Percentiles rank a stretch among this genome's conserved stretches.
Evolutionary conservation across 129 eudicot genomes (phyloP).

Genomic region (Daucus carota): DH1_v3.0 NC_030384.2:33065001-33065500

Average conservation of each 20-base stretch:
- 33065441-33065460: slow-evolving; percentile 91
- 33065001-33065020: background rate
- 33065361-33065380: slow-evolving; percentile 13
- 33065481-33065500: background rate
- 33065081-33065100: background rate
- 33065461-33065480: background rate
- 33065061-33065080: background rate
- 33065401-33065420: slow-evolving; percentile 93
- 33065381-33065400: slow-evolving; percentile 39
- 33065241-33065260: background rate
- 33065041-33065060: background rate
- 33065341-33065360: background rate
- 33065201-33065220: background rate
- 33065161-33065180: too few species aligned
- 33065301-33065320: background rate
- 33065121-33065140: background rate
- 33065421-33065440: slow-evolving; percentile 86
- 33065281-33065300: background rate
- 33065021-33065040: background rate
- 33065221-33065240: background rate
- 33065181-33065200: background rate
- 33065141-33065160: too few species aligned
- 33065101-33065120: background rate
- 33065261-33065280: background rate
- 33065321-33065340: background rate